Percentiles rank a stretch among this genome's conserved stretches.
Conservation (phyloP, 371 early-diverging fungal genomes). For the Syncephalastrum racemosum region DNA sequence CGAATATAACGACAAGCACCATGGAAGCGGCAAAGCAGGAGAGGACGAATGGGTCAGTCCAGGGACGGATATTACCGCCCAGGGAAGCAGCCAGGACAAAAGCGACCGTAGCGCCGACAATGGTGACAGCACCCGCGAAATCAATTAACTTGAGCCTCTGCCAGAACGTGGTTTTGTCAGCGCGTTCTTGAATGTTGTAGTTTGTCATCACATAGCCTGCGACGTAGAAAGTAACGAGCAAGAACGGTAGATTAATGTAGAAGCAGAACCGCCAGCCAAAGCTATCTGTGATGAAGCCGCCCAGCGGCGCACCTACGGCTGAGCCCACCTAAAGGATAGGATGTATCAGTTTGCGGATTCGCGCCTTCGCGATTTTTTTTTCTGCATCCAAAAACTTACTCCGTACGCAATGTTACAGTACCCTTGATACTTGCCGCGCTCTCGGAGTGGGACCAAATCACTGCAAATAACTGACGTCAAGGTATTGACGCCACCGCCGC, state of each 20-base stretch:
- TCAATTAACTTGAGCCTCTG: conserved; percentile 64
- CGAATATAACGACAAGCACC: conserved; percentile 45
- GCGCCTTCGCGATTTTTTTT: not conserved
- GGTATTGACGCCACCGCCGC: conserved; percentile 68
- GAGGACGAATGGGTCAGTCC: conserved; percentile 62
- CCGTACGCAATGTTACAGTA: conserved; percentile 46
- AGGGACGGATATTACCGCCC: conserved; percentile 62
- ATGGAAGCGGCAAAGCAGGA: conserved; percentile 54
- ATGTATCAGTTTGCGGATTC: conserved; percentile 36
- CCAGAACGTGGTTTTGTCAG: conserved; percentile 33
- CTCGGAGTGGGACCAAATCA: conserved; percentile 49
- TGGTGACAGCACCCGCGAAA: conserved; percentile 57
- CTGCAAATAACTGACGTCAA: conserved; percentile 43
- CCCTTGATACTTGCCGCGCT: conserved; percentile 52
- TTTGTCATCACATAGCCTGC: conserved; percentile 31
- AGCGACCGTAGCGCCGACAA: conserved; percentile 52
- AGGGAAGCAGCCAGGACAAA: conserved; percentile 63
- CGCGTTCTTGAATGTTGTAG: conserved; percentile 38
- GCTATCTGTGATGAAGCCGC: conserved; percentile 54
- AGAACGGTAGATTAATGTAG: conserved; percentile 75
- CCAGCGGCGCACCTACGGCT: conserved; percentile 71
- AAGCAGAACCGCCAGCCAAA: conserved; percentile 67
- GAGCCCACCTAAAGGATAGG: conserved; percentile 66
- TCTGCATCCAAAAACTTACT: conserved; percentile 21
- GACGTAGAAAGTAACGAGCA: conserved; percentile 58